Conservation (phyloP, 306 rosid species). For the Castanopsis chinensis region DNA sequence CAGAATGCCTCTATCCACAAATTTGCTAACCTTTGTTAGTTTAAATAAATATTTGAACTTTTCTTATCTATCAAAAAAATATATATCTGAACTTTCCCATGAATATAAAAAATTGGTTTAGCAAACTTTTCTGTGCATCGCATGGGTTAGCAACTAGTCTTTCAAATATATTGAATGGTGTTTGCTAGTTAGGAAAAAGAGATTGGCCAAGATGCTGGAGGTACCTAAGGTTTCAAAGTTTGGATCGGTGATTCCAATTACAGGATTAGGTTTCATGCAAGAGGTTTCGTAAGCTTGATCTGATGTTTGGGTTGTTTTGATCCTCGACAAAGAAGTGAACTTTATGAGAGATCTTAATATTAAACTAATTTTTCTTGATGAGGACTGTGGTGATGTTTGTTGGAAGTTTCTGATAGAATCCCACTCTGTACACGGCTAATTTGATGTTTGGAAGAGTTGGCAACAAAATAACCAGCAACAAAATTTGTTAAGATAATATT, state of each 20-base stretch:
- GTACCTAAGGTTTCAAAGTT: constrained; percentile 66
- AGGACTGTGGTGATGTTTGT: not conserved
- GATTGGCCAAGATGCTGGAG: constrained; percentile 80
- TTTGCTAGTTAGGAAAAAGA: constrained; percentile 70
- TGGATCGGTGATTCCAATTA: constrained; percentile 76
- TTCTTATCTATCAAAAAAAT: rapidly evolving
- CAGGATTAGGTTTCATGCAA: constrained; percentile 88
- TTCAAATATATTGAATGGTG: not conserved
- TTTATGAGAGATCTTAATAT: not conserved
- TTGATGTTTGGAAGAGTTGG: constrained; percentile 80
- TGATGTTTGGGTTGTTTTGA: constrained; percentile 95
- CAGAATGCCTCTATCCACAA: too few relatives aligned
- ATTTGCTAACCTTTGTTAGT: too few relatives aligned
- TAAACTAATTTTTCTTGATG: not conserved
- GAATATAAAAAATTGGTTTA: too few relatives aligned
- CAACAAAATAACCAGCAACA: constrained; percentile 72
- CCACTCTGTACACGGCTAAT: constrained; percentile 72
- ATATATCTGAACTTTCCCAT: too few relatives aligned
- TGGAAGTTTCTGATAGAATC: constrained; percentile 40
- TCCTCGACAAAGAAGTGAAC: constrained; percentile 91
- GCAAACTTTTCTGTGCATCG: rapidly evolving
- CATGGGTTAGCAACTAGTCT: too few relatives aligned
- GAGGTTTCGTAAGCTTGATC: constrained; percentile 94
- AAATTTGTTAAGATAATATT: constrained; percentile 90
- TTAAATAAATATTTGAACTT: too few relatives aligned